A percentile compares a stretch with the other conserved stretches of the same genome.
phyloP scores from a whole-genome alignment of 495 filamentous ascomycete genomes.

The Penicillium tannophilum region DNA sequence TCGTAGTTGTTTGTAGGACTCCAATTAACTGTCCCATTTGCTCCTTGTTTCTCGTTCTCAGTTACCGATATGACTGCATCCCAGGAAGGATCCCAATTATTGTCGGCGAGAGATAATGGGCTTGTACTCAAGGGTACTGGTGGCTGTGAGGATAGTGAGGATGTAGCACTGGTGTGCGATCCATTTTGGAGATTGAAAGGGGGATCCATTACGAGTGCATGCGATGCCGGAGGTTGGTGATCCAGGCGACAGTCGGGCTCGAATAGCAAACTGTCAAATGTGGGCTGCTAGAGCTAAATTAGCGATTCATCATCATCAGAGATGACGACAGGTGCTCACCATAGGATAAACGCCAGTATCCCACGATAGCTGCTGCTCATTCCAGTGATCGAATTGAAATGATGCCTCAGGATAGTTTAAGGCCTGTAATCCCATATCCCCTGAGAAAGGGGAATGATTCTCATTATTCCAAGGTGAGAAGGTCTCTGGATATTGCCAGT shows the following conservation, averaged over 20 bases:
- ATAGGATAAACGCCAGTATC: neutral
- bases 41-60: neutral
- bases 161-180: neutral
- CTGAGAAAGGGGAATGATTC: neutral
- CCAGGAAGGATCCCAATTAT: slow-evolving; percentile 2
- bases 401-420: neutral
- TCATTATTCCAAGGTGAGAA: neutral
- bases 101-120: neutral
- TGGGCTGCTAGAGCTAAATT: neutral
- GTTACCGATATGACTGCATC: neutral
- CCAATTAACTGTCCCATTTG: neutral
- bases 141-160: neutral
- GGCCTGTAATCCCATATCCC: slow-evolving; percentile 2
- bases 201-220: neutral
- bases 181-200: slow-evolving; percentile 3
- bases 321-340: neutral
- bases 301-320: neutral
- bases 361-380: slow-evolving; percentile 6
- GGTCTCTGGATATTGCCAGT: slow-evolving; percentile 8
- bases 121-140: neutral
- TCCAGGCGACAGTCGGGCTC: neutral
- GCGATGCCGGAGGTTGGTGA: neutral
- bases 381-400: slow-evolving; percentile 8
- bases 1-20: neutral
- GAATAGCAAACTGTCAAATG: neutral